Evolutionary conservation across 1,139 yeast species (phyloP), one percentile per base, ranked within the genome.

Genomic region (Lodderomyces theae): DNA sequence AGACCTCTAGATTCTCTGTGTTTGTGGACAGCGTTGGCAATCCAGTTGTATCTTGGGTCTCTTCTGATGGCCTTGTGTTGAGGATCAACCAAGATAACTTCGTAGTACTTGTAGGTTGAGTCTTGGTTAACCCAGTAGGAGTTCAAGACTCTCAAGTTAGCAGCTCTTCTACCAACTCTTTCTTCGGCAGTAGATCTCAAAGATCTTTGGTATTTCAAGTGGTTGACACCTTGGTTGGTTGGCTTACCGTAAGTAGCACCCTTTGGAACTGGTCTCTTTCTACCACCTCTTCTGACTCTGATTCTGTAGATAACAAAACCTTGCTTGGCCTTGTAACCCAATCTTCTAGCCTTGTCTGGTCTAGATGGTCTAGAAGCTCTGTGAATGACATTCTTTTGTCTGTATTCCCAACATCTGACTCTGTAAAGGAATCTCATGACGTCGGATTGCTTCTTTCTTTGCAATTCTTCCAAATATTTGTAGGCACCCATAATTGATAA

Each of bases 191-290:
- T 90, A 61, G 96, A 80, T 77, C 95, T 88, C 74, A 88, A 80
- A 55, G 97, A 85, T 78, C 94, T 88, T 82, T 92, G 98, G 95
- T 89, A 90, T 82, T 92, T 92, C 80, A 92, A 87, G 77, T 92
- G 97, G 82, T 83, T 83, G 62, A 92, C 94, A 87, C 98, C 98
- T 81, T 88, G 96, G 95, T 92, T 92, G 81, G 98, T 92, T 84
- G 98, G 98, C 86, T 92, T 92, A 87, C 98, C 98, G 85, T 90
- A 90, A 72, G 97, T 92, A 66, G 97, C 97, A 86, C 98, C 98
- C 92, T 92, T 92, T 80, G 95, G 90, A 66, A 86, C 97, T 66
- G 97, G 97, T 81, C 96, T 88, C 96, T 92, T 92, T 85, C 98
- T 90, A 82, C 94, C 92, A 82, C 98, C 98, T 80, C 98, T 88